Conservation (phyloP, 768 basidiomycete species). For the Panus rudis region DNA sequence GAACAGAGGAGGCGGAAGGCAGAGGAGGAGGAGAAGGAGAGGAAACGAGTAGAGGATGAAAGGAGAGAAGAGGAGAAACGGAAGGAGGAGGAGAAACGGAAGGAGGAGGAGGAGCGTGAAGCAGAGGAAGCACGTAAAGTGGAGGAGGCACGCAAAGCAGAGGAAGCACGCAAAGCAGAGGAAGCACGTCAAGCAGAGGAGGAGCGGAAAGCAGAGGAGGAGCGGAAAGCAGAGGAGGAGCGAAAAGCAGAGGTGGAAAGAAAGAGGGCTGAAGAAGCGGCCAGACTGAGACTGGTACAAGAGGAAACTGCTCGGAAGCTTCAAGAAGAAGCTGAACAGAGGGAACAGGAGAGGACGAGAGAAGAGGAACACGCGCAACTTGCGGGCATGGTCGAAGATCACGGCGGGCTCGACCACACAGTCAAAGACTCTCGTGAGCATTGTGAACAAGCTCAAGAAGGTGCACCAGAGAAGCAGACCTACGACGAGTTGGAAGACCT, state of each 20-base stretch:
- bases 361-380: conserved; percentile 10
- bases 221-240: conserved; percentile 21
- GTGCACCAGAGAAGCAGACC: no score
- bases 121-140: conserved; percentile 12
- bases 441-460: no score
- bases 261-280: conserved; percentile 12
- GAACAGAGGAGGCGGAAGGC: conserved; percentile 11
- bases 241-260: conserved; percentile 10
- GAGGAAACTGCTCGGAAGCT: conserved; percentile 21
- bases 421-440: no score
- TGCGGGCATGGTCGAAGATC: no score
- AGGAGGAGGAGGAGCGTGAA: conserved; percentile 14
- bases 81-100: conserved; percentile 9
- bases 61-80: conserved; percentile 9
- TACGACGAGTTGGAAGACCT: no score
- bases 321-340: conserved; percentile 8
- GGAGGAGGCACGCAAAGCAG: conserved; percentile 19
- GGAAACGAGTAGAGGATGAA: background rate
- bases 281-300: conserved; percentile 18
- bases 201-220: conserved; percentile 8
- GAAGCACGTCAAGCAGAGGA: conserved; percentile 7
- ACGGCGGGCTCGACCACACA: no score
- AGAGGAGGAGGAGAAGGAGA: conserved; percentile 4
- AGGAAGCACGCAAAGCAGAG: conserved; percentile 10
- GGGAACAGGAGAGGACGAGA: conserved; percentile 30